Evolutionary conservation across 1,284 basidiomycete genomes (phyloP).

Genomic region (Moniliophthora roreri): DNA sequence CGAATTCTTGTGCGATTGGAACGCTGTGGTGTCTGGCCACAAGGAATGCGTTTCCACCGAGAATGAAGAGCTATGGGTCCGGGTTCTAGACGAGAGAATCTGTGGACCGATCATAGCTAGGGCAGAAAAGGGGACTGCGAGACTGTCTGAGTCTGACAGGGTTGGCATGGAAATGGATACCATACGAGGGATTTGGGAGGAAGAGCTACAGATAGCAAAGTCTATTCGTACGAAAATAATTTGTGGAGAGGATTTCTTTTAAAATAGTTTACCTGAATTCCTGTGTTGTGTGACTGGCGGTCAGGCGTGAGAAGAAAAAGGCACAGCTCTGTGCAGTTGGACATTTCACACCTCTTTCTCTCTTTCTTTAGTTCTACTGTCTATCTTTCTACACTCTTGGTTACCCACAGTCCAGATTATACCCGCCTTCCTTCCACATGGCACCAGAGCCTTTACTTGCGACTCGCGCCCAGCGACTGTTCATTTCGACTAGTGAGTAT

Average conservation of each 20-base stretch:
- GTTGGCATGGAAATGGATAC: constrained; percentile 30
- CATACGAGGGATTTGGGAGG: constrained; percentile 38
- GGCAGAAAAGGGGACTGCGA: constrained; percentile 16
- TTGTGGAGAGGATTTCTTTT: constrained; percentile 30
- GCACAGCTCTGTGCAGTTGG: no score
- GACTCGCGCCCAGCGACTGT: constrained; percentile 64
- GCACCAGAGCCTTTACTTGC: constrained; percentile 64
- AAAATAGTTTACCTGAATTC: neutral
- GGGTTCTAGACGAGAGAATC: constrained; percentile 28
- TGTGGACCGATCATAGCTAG: constrained; percentile 29
- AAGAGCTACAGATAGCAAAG: constrained; percentile 52
- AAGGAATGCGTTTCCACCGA: constrained; percentile 34
- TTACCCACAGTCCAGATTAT: neutral
- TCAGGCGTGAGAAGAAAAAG: no score
- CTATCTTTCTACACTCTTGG: neutral
- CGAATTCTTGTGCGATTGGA: constrained; percentile 48
- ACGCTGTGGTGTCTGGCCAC: constrained; percentile 50
- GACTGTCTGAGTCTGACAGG: constrained; percentile 15
- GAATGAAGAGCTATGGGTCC: constrained; percentile 40
- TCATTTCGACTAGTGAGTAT: constrained; percentile 60
- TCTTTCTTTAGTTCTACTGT: neutral
- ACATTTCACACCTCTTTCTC: no score
- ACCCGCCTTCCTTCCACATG: constrained; percentile 39
- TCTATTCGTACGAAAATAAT: constrained; percentile 44
- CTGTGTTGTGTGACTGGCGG: no score